Conservation (phyloP, 768 basidiomycete genomes). For the Panaeolus cyanescens region DNA sequence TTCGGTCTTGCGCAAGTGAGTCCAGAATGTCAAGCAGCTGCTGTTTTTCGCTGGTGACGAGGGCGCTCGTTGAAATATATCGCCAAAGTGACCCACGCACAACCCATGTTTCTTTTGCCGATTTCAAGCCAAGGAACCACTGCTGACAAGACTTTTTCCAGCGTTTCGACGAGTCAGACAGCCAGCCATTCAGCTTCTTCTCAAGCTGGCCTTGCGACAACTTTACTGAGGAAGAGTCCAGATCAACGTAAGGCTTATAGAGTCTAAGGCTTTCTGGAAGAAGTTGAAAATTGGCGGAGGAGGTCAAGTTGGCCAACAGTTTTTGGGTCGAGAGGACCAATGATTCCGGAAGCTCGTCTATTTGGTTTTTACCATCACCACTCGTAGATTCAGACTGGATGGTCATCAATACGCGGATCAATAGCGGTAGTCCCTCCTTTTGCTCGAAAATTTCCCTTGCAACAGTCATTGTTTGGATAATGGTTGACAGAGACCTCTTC, state of each 20-base stretch:
- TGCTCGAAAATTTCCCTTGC: conserved; percentile 60
- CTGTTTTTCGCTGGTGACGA: conserved; percentile 49
- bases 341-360: conserved; percentile 43
- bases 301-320: conserved; percentile 73
- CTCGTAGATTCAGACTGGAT: conserved; percentile 56
- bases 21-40: conserved; percentile 52
- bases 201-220: conserved; percentile 45
- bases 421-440: conserved; percentile 43
- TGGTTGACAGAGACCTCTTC: conserved; percentile 50
- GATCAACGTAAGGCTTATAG: conserved; percentile 87
- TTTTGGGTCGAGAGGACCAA: conserved; percentile 66
- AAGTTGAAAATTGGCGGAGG: conserved; percentile 79
- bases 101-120: conserved; percentile 70
- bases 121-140: conserved; percentile 65
- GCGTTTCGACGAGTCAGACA: conserved; percentile 48
- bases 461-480: conserved; percentile 59
- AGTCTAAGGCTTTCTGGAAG: conserved; percentile 70
- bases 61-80: conserved; percentile 45
- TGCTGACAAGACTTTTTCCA: conserved; percentile 45
- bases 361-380: conserved; percentile 12
- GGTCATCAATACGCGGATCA: conserved; percentile 55
- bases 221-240: conserved; percentile 57
- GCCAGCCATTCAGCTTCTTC: conserved; percentile 63
- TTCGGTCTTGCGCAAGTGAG: conserved; percentile 52
- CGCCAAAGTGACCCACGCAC: conserved; percentile 54